These are phyloP conservation scores for Trametes sanguinea DNA, from an alignment of 768 basidiomycete genomes.

Conservation along the genomic window DNA sequence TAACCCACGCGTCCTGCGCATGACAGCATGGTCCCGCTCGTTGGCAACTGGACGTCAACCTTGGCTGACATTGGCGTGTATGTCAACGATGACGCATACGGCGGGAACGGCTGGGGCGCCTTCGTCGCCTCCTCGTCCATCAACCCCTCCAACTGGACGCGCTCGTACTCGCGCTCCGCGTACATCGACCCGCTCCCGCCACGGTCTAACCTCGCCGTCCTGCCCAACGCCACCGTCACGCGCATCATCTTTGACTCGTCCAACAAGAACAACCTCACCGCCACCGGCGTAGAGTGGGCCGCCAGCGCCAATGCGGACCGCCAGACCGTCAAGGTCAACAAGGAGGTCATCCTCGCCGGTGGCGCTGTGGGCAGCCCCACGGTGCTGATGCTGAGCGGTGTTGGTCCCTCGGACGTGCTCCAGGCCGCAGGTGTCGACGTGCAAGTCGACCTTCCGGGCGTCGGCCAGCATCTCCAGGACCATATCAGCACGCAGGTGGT, in stretches of 20 bases:
- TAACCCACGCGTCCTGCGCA: not conserved
- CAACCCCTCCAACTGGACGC: conserved; percentile 63
- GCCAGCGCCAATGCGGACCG: conserved; percentile 32
- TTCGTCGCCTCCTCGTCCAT: conserved; percentile 60
- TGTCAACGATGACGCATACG: conserved; percentile 43
- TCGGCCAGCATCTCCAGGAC: conserved; percentile 62
- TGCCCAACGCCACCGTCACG: conserved; percentile 61
- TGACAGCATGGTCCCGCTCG: conserved; percentile 48
- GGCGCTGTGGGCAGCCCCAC: conserved; percentile 56
- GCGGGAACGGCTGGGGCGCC: conserved; percentile 50
- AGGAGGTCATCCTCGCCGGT: conserved; percentile 56
- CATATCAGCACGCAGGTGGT: conserved; percentile 45
- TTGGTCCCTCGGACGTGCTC: conserved; percentile 58
- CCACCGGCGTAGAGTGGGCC: conserved; percentile 53
- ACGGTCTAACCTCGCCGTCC: conserved; percentile 62
- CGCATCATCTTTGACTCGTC: conserved; percentile 45
- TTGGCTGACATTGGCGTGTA: conserved; percentile 48
- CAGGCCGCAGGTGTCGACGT: conserved; percentile 46
- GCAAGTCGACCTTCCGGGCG: conserved; percentile 53
- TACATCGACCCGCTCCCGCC: conserved; percentile 69
- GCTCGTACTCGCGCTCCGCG: conserved; percentile 63
- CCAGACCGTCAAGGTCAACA: conserved; percentile 53
- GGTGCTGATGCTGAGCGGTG: conserved; percentile 56
- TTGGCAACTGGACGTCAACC: conserved; percentile 58
- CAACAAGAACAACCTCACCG: conserved; percentile 38